phyloP scores from a whole-genome alignment of 1,284 basidiomycete genomes.

The Moniliophthora roreri region DNA sequence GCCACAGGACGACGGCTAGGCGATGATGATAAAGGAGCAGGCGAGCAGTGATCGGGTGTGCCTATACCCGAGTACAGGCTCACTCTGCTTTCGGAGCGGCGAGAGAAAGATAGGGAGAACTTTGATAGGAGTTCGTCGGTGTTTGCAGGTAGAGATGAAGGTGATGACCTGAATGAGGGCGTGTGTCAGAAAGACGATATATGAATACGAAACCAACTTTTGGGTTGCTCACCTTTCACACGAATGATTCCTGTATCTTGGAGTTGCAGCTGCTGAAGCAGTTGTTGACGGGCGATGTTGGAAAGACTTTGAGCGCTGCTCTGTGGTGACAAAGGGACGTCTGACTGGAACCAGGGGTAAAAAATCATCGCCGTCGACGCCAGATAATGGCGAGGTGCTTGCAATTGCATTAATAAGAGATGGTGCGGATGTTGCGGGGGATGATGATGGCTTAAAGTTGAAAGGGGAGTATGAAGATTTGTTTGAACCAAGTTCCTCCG shows the following conservation, averaged over 20 bases:
- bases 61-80: conserved; percentile 21
- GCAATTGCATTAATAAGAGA: no score
- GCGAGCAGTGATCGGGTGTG: conserved; percentile 24
- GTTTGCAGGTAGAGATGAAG: conserved; percentile 10
- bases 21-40: conserved; percentile 9
- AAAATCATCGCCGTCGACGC: not conserved
- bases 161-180: conserved; percentile 21
- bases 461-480: not conserved
- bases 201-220: not conserved
- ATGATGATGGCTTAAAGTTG: not conserved
- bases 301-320: conserved; percentile 13
- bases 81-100: conserved; percentile 24
- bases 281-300: not conserved
- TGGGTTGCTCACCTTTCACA: no score
- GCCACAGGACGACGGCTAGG: conserved; percentile 40
- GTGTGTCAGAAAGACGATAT: conserved; percentile 26
- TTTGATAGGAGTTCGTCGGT: conserved; percentile 17
- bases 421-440: no score
- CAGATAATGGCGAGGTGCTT: no score
- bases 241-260: not conserved
- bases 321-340: not conserved
- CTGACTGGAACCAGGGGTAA: not conserved
- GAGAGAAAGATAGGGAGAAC: conserved; percentile 27
- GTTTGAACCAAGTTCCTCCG: not conserved
- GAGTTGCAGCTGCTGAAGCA: not conserved